Evolutionary conservation across 768 basidiomycete species (phyloP), one percentile per base, ranked within the genome.

Genomic region (Naganishia antarctica): DNA sequence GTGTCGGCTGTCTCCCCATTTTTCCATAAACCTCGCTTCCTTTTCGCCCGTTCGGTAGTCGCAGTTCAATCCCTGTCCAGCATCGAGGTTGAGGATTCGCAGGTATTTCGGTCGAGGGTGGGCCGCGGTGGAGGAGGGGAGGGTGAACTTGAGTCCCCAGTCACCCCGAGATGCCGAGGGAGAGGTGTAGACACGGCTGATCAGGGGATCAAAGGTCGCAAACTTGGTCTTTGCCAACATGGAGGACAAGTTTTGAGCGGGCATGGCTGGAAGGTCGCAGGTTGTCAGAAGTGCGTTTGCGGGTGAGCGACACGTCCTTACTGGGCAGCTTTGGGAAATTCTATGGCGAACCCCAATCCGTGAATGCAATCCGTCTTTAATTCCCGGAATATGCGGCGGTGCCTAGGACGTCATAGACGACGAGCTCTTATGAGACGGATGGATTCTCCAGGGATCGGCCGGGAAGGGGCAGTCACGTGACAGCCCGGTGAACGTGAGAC

Each of bases 151-250:
- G 31, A 77, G 59, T 32, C 76, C 76, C 69, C 69, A 77, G 45
- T 77, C 76, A 25, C 69, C 70, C 11, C 67, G 51, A 5, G 71
- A 68, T 25, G 74, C 70, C 4, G 71, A 71, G 3, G 69, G 73
- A 3, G 73, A 72, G 50, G 73, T 73, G 71, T 77, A 77, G 65
- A 77, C 66, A 26, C 76, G 70, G 21, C 72, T 71, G 67, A 77
- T 75, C 40, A 69, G 61, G 0, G 76, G 76, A 58, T 77, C 76
- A 63, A 72, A 71, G 0, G 74, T 66, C 9, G 73, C 66, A 66
- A 77, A 73, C 25, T 69, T 62, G 23, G 73, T 69, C 26, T 69
- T 67, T 18, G 72, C 69, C 37, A 77, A 69, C 34, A 77, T 69
- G n/a, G 70, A 48, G n/a, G 73, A 71, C 59, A 77, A 77, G 44